Percentiles rank a stretch among this genome's conserved stretches.
These are phyloP conservation scores for Didymella lethalis DNA, from an alignment of 2,329 filamentous ascomycete genomes.

Conservation along the genomic window DNA sequence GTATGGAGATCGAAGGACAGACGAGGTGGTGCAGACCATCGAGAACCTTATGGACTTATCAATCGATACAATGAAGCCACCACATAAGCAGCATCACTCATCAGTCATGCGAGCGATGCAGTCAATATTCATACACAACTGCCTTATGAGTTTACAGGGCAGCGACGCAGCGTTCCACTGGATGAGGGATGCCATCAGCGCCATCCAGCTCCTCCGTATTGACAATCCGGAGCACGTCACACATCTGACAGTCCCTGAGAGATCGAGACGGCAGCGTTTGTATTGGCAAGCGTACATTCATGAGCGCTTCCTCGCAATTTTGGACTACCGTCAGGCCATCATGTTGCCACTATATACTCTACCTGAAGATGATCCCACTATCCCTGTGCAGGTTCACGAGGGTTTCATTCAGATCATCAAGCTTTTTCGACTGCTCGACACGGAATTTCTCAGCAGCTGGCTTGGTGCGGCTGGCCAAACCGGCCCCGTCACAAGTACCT, in stretches of 20 bases:
- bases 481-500: slow-evolving; percentile 49
- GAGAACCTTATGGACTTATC: slow-evolving; percentile 47
- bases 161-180: slow-evolving; percentile 60
- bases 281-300: slow-evolving; percentile 67
- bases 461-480: slow-evolving; percentile 46
- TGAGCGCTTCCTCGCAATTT: slow-evolving; percentile 64
- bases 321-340: slow-evolving; percentile 57
- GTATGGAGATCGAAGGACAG: slow-evolving; percentile 43
- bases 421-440: slow-evolving; percentile 56
- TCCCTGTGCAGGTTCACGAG: slow-evolving; percentile 52
- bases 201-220: slow-evolving; percentile 49
- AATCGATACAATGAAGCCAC: slow-evolving; percentile 49
- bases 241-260: slow-evolving; percentile 47
- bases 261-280: slow-evolving; percentile 57
- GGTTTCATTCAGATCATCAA: slow-evolving; percentile 57
- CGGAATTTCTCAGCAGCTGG: slow-evolving; percentile 57
- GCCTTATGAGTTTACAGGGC: slow-evolving; percentile 58
- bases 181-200: slow-evolving; percentile 60
- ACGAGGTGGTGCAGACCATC: slow-evolving; percentile 44
- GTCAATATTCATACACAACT: slow-evolving; percentile 63
- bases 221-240: slow-evolving; percentile 51
- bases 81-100: slow-evolving; percentile 51
- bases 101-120: slow-evolving; percentile 59
- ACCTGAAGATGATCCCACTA: slow-evolving; percentile 52
- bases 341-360: slow-evolving; percentile 51